Conservation (phyloP, 371 early-diverging fungal species). For the Lichtheimia ramosa region DNA sequence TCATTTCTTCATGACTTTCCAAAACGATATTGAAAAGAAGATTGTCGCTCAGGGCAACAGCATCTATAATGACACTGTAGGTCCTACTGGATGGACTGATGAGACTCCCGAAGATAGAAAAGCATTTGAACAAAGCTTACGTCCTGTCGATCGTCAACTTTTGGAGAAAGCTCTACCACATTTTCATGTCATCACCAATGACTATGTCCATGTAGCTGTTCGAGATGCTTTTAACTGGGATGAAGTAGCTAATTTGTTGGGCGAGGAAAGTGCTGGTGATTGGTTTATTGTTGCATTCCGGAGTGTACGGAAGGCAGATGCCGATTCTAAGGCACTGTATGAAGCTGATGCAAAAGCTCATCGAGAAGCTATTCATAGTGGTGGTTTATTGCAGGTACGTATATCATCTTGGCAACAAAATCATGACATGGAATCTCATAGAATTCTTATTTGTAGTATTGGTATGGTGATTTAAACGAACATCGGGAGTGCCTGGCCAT, state of each 20-base stretch:
- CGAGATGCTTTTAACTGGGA: conserved; percentile 31
- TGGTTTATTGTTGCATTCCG: conserved; percentile 54
- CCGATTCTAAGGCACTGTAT: conserved; percentile 33
- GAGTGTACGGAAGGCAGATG: conserved; percentile 36
- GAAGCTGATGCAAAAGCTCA: conserved; percentile 48
- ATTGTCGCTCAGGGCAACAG: conserved; percentile 23
- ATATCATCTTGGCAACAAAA: neutral
- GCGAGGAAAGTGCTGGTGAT: conserved; percentile 23
- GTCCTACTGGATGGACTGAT: conserved; percentile 20
- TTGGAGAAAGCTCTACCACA: conserved; percentile 22
- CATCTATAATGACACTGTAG: conserved; percentile 23
- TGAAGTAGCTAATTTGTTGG: conserved; percentile 21
- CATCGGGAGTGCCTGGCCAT: conserved; percentile 49
- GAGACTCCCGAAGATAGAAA: conserved; percentile 13
- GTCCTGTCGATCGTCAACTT: conserved; percentile 25
- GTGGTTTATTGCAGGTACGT: conserved; percentile 45
- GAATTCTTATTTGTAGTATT: conserved; percentile 25
- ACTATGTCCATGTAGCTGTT: conserved; percentile 22
- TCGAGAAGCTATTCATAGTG: conserved; percentile 45
- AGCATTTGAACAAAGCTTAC: conserved; percentile 11
- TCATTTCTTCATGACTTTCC: neutral
- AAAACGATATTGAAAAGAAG: conserved; percentile 14
- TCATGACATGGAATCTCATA: neutral
- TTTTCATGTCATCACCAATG: conserved; percentile 23
- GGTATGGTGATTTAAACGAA: conserved; percentile 52